Evolutionary conservation across 2,329 filamentous ascomycete genomes (phyloP), one percentile per base, ranked within the genome.

Genomic region (Xylariaceae sp.): DNA sequence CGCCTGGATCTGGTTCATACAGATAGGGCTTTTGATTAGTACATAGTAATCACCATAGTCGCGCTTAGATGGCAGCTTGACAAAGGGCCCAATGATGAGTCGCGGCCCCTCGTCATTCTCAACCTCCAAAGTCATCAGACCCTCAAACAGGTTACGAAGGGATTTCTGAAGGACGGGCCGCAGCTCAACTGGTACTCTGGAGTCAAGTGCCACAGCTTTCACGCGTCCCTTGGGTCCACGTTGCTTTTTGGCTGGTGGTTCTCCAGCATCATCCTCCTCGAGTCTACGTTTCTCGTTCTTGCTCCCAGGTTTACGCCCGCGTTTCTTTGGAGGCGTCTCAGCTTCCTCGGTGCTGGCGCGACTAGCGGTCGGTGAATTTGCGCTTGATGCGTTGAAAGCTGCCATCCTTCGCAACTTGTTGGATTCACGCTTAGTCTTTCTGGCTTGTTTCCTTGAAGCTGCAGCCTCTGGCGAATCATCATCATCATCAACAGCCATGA

Each of bases 401-500:
- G 64, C 70, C 7, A 67, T 27, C 53, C 81, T 80, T 71, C 85
- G 87, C 14, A 86, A 70, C 63, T 88, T 87, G 64, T 96, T 96
- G 9, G 75, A 73, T 45, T 87, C 84, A 33, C 91, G 85, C 67
- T 85, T 89, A 54, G 90, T 89, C 57, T 90, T 89, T 46, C 88
- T 83, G 5, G 89, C 89, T 65, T 90, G 85, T 64, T 96, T 97
- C 38, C 94, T 85, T 33, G 89, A 88, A 35, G 95, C 91, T 2
- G 94, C 94, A 47, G 90, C 91, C 66, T 97, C 94, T 30, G 96
- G 90, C 0, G 83, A 86, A 66, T 99, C 94, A 1, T 99, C 94
- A 44, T 96, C 91, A 53, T 95, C 92, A 66, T 99, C 94, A 31
- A 99, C 92, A 47, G 94, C 94, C 76, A 96, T 92, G 45, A 97